Evolutionary conservation across 345 rosid genomes (phyloP).

Genomic region (Citrus cavaleriei): DNA sequence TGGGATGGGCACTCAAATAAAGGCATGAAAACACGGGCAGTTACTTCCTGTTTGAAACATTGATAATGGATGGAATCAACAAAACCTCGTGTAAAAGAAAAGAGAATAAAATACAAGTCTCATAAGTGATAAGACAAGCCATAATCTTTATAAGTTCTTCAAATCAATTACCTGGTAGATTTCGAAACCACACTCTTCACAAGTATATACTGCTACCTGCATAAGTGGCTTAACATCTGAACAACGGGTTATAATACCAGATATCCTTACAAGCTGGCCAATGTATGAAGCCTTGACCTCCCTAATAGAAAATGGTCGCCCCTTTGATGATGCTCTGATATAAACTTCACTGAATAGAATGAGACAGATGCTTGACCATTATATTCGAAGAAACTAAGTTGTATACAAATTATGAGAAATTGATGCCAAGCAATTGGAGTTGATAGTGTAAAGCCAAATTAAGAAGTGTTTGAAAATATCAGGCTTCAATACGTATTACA

Average conservation of each 20-base stretch:
- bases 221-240: conserved; percentile 98
- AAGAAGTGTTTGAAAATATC: not conserved
- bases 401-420: not conserved
- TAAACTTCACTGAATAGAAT: conserved; percentile 73
- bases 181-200: conserved; percentile 95
- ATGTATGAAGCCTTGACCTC: conserved; percentile 92
- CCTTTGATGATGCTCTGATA: conserved; percentile 81
- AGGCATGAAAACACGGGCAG: conserved; percentile 94
- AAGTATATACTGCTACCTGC: conserved; percentile 97
- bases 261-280: conserved; percentile 85
- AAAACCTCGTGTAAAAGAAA: not conserved
- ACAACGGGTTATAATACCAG: conserved; percentile 96
- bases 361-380: not conserved
- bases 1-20: conserved; percentile 79
- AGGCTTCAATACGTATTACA: not conserved
- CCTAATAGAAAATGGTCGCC: conserved; percentile 73
- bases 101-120: conserved; percentile 1
- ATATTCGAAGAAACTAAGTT: not conserved
- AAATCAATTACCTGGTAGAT: conserved; percentile 76
- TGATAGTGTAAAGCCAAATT: not conserved
- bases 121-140: not conserved
- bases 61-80: conserved; percentile 10
- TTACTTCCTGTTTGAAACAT: conserved; percentile 65
- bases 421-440: too few relatives aligned
- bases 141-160: not conserved